Percentiles rank a stretch among this genome's conserved stretches.
These are phyloP conservation scores for Viridothelium virens DNA, from an alignment of 495 filamentous ascomycete genomes.

Conservation along the genomic window DNA sequence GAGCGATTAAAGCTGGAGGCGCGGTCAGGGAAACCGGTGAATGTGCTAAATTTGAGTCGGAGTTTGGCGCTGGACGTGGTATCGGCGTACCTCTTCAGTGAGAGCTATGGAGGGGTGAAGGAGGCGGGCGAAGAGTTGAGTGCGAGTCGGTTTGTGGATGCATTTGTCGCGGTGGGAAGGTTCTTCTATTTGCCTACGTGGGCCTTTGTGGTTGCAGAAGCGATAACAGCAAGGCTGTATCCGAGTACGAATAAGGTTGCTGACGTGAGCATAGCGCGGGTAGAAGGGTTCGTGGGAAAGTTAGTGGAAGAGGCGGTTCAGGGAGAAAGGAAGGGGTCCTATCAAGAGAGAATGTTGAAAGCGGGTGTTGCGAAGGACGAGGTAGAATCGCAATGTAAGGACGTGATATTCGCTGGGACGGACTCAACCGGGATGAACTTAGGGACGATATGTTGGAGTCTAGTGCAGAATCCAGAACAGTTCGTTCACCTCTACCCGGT, in stretches of 20 bases:
- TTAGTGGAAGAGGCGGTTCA: constrained; percentile 29
- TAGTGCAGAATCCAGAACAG: constrained; percentile 39
- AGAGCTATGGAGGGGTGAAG: constrained; percentile 37
- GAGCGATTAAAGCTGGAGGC: constrained; percentile 31
- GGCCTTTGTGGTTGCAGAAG: constrained; percentile 36
- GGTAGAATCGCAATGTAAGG: constrained; percentile 40
- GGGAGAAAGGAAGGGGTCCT: constrained; percentile 33
- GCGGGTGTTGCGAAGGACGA: constrained; percentile 38
- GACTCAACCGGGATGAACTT: constrained; percentile 44
- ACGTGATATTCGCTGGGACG: constrained; percentile 35
- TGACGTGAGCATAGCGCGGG: constrained; percentile 30
- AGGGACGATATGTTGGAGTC: constrained; percentile 39
- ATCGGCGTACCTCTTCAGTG: constrained; percentile 41
- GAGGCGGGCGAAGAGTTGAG: constrained; percentile 19
- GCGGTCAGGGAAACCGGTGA: constrained; percentile 31
- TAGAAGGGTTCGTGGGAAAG: constrained; percentile 37
- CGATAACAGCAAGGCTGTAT: constrained; percentile 26
- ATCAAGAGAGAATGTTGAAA: constrained; percentile 42
- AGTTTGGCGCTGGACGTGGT: constrained; percentile 43
- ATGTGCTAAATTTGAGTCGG: constrained; percentile 41
- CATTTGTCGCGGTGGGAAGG: constrained; percentile 44
- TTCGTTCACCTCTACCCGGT: constrained; percentile 22
- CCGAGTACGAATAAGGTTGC: constrained; percentile 23
- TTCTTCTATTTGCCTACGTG: constrained; percentile 43
- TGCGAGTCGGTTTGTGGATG: constrained; percentile 25